phyloP scores from a whole-genome alignment of 306 rosid genomes.

The Mucuna pruriens region DNA sequence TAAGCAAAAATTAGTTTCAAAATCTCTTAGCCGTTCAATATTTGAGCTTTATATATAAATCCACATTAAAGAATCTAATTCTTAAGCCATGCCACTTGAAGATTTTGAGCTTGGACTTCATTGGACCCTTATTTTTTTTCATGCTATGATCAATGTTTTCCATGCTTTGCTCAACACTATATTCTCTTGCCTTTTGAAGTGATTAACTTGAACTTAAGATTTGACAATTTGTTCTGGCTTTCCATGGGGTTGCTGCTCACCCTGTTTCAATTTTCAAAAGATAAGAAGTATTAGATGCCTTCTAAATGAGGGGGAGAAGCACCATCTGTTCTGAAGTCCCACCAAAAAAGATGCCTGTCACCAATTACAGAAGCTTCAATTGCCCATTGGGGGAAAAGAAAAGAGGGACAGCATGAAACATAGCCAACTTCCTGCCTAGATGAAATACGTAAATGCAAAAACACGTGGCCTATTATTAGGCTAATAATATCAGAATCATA shows the following conservation, averaged over 20 bases:
- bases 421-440: not conserved
- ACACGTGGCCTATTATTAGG: conserved; percentile 51
- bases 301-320: conserved; percentile 33
- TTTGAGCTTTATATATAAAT: not conserved
- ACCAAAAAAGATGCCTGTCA: conserved; percentile 49
- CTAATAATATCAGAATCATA: conserved; percentile 12
- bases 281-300: conserved; percentile 59
- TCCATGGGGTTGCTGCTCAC: conserved; percentile 33
- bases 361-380: conserved; percentile 14
- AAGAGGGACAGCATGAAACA: conserved; percentile 5
- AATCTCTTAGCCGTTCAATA: not conserved
- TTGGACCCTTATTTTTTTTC: conserved; percentile 27
- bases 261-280: conserved; percentile 24
- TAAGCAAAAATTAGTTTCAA: conserved; percentile 9
- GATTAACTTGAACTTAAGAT: conserved; percentile 39
- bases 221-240: conserved; percentile 58
- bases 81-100: conserved; percentile 19
- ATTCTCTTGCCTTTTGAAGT: conserved; percentile 34
- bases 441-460: conserved; percentile 39
- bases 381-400: conserved; percentile 3
- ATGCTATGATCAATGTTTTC: conserved; percentile 2
- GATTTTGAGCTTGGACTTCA: conserved; percentile 22
- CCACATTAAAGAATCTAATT: conserved; percentile 37
- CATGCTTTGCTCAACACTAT: conserved; percentile 29
- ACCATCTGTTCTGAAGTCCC: conserved; percentile 42